Evolutionary conservation across 345 rosid genomes (phyloP).

Genomic region (Citrus glauca): DNA sequence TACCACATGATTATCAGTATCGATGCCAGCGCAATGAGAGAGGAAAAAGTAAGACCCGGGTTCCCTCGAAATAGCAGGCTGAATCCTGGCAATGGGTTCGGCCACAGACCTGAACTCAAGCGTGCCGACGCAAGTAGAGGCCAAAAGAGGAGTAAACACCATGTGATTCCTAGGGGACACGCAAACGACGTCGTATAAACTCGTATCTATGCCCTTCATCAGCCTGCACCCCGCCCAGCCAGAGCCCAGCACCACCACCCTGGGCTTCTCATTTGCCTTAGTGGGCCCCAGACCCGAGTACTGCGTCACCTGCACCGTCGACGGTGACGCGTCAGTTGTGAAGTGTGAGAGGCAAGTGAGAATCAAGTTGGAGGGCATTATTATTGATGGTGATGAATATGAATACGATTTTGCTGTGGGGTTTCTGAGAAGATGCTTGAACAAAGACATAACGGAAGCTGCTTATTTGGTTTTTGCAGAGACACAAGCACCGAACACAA

Average conservation of each 20-base stretch:
- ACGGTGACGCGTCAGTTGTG: constrained; percentile 18
- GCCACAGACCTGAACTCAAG: constrained; percentile 95
- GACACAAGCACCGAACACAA: background rate
- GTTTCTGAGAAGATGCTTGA: constrained; percentile 31
- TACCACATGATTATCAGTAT: constrained; percentile 58
- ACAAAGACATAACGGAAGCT: constrained; percentile 34
- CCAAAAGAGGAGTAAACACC: constrained; percentile 89
- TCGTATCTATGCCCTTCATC: constrained; percentile 77
- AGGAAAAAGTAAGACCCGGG: constrained; percentile 80
- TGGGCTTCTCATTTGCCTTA: constrained; percentile 54
- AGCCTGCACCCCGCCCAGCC: constrained; percentile 97
- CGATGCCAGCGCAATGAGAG: constrained; percentile 59
- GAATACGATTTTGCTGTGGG: background rate
- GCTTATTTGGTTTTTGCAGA: background rate
- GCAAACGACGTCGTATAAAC: constrained; percentile 71
- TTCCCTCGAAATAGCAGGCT: constrained; percentile 72
- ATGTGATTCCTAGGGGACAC: constrained; percentile 87
- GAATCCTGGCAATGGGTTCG: constrained; percentile 80
- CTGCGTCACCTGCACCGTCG: background rate
- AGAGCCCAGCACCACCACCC: constrained; percentile 82
- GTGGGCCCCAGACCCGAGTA: constrained; percentile 56
- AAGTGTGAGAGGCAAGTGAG: constrained; percentile 31
- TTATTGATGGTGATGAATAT: background rate
- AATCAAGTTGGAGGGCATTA: constrained; percentile 1
- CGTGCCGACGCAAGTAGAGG: constrained; percentile 96